Evolutionary conservation across 2,329 filamentous ascomycete species (phyloP), one percentile per base, ranked within the genome.

Genomic region (Pseudonectria foliicola): DNA sequence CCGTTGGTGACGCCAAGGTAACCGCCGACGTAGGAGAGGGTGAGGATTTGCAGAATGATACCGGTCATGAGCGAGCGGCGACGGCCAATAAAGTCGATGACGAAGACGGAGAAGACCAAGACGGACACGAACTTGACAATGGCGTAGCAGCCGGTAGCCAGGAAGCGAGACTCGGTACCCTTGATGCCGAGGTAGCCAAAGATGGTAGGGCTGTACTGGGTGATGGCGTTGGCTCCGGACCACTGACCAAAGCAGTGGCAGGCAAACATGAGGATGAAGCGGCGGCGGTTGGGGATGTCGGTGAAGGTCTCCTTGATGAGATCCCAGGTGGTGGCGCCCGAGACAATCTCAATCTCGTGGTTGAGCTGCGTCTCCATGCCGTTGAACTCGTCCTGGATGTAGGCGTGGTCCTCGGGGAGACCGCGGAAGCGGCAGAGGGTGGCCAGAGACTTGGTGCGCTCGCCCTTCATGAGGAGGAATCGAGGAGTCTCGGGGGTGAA

Each of bases 281-380:
- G 39, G 2, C 56, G 44, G 0, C 57, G 29, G 33, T 58, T 58
- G 1, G 44, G 28, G 1, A 54, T 23, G 4, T 53, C 41, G 0
- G 39, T 31, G 18, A 59, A 56, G 0, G 55, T 62, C 35, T 65
- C 60, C 29, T 56, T 59, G 13, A 59, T 35, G 1, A 62, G 40
- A 25, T 58, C 53, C 31, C 50, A 51, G 4, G 50, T 46, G 13
- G 30, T 48, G 2, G 55, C 53, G 7, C 54, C 59, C 1, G 54
- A 43, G 2, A 58, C 51, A 4, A 55, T 45, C 37, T 63, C 60
- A 11, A 54, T 50, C 36, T 64, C 59, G 8, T 52, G 52, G 3
- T 59, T 50, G 1, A 62, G 42, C 33, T 59, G 52, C 0, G 41
- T 34, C 25, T 62, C 52, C 13, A 63, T 55, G 4, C 46, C 52